phyloP scores from a whole-genome alignment of 331 rosid species.

The Rosa hybrid region DNA sequence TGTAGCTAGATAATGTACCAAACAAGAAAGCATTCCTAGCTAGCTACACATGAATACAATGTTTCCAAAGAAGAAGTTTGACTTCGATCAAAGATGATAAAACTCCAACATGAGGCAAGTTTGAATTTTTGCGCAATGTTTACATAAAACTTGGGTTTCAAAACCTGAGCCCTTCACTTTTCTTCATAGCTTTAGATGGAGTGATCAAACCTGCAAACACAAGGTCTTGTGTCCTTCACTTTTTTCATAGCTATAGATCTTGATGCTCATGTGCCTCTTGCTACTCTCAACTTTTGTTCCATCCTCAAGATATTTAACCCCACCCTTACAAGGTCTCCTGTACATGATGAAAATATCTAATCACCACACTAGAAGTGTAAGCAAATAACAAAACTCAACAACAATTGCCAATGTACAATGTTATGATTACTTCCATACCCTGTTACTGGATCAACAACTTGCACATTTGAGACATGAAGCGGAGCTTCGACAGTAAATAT shows the following conservation, averaged over 20 bases:
- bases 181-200: no score
- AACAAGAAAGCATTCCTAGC: no score
- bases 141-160: no score
- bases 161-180: no score
- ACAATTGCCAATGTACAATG: neutral
- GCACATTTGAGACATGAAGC: slow-evolving; percentile 81
- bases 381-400: neutral
- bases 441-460: slow-evolving; percentile 79
- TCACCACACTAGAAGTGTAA: neutral
- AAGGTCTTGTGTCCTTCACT: no score
- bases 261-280: slow-evolving; percentile 82
- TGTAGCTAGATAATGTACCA: no score
- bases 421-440: slow-evolving; percentile 42
- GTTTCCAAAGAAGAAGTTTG: no score
- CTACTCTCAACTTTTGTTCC: slow-evolving; percentile 82
- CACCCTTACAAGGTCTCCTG: slow-evolving; percentile 89
- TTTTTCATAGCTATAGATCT: slow-evolving; percentile 44
- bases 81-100: no score
- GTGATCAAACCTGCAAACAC: no score
- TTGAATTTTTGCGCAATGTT: no score
- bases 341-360: slow-evolving; percentile 9
- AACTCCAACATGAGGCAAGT: no score
- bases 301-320: slow-evolving; percentile 77
- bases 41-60: no score
- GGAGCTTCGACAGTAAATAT: slow-evolving; percentile 80